Percentiles rank a stretch among this genome's conserved stretches.
Conservation (phyloP, 371 early-diverging fungal genomes). For the Funneliformis caledonium region DNA sequence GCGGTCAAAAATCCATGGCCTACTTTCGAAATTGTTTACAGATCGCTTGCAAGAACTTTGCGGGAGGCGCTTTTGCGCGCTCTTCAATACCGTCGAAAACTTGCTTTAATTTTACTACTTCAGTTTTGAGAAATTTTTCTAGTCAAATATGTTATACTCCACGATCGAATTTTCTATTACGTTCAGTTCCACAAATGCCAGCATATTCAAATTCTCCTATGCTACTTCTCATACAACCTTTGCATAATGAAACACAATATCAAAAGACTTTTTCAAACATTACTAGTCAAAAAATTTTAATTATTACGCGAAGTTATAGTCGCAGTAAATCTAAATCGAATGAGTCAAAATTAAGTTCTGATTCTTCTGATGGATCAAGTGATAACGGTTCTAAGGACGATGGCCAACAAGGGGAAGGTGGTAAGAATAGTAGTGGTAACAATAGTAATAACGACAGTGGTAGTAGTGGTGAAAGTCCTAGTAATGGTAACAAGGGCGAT, state of each 20-base stretch:
- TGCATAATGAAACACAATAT: not conserved
- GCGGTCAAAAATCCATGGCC: not conserved
- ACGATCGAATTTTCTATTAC: not conserved
- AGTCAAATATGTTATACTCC: not conserved
- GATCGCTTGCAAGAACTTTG: not conserved
- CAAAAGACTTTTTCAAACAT: not conserved
- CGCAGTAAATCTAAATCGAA: not conserved
- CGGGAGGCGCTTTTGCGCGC: not conserved
- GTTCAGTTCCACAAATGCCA: not conserved
- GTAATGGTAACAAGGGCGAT: conserved; percentile 43
- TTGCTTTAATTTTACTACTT: not conserved
- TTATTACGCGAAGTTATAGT: not conserved
- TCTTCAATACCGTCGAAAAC: too few relatives aligned
- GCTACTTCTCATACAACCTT: conserved; percentile 5
- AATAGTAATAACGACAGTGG: conserved; percentile 2
- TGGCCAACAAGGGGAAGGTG: conserved; percentile 17
- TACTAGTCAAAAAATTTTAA: not conserved
- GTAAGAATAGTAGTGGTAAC: not conserved
- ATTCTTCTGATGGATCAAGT: conserved; percentile 23
- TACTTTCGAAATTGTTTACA: not conserved
- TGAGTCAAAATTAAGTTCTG: not conserved
- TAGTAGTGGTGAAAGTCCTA: conserved; percentile 24
- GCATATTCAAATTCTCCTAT: not conserved
- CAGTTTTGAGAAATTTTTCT: not conserved
- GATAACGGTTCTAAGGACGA: too few relatives aligned